A percentile compares a stretch with the other conserved stretches of the same genome.
phyloP scores from a whole-genome alignment of 2,329 filamentous ascomycete genomes.

The Trichoderma gracile region DNA sequence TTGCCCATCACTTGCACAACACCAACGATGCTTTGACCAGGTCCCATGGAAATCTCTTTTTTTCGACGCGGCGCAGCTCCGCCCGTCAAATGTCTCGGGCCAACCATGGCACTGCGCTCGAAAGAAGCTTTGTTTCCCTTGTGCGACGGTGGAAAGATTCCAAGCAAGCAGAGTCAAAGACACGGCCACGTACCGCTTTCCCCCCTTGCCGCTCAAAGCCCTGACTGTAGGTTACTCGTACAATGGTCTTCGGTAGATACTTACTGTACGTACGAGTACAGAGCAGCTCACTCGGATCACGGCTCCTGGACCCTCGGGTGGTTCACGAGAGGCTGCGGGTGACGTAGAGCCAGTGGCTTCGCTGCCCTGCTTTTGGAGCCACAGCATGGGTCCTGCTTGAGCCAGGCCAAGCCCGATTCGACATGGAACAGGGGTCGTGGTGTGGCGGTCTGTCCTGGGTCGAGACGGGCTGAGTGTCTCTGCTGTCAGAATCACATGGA shows the following conservation, averaged over 20 bases:
- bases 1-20: no score
- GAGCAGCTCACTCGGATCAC: constrained; percentile 19
- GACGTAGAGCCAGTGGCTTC: not conserved
- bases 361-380: constrained; percentile 21
- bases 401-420: constrained; percentile 11
- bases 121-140: not conserved
- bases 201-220: not conserved
- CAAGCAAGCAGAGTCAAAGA: not conserved
- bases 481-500: not conserved
- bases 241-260: no score
- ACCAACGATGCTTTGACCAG: not conserved
- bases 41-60: not conserved
- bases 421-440: not conserved
- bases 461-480: not conserved
- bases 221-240: no score
- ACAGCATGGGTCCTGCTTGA: constrained; percentile 2
- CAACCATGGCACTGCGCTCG: constrained; percentile 9
- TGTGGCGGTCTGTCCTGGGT: not conserved
- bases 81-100: constrained; percentile 12
- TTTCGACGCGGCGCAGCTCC: constrained; percentile 12
- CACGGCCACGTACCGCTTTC: not conserved
- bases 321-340: constrained; percentile 21
- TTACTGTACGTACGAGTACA: no score
- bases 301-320: constrained; percentile 14
- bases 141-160: not conserved